Evolutionary conservation across 768 basidiomycete species (phyloP).

Genomic region (Tephrocybe sp.): DNA sequence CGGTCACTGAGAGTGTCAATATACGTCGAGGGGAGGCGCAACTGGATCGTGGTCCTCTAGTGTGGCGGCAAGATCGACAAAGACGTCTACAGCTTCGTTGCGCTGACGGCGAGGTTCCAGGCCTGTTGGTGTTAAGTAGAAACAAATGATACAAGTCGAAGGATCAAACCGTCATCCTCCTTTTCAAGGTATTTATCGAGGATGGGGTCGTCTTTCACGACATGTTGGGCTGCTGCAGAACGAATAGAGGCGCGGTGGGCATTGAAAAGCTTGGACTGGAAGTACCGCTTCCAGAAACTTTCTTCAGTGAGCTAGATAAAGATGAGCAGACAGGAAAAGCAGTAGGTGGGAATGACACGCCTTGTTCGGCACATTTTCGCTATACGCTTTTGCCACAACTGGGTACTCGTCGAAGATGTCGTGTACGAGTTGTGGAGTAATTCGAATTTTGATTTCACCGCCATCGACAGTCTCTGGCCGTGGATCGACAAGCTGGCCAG

Average conservation of each 20-base stretch:
- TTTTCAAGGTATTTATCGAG: conserved; percentile 96
- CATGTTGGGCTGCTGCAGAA: conserved; percentile 79
- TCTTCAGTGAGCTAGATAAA: conserved; percentile 74
- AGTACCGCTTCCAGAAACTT: conserved; percentile 97
- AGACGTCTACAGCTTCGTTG: conserved; percentile 68
- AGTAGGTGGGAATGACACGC: conserved; percentile 37
- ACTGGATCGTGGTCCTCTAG: conserved; percentile 91
- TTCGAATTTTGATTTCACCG: conserved; percentile 85
- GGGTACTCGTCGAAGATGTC: conserved; percentile 99
- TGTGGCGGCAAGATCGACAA: conserved; percentile 87
- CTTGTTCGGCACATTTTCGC: conserved; percentile 78
- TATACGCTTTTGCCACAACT: conserved; percentile 89
- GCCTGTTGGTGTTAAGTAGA: conserved; percentile 39
- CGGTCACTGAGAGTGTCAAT: not conserved
- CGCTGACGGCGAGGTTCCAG: conserved; percentile 75
- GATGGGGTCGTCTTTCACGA: conserved; percentile 88
- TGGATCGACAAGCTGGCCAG: conserved; percentile 85
- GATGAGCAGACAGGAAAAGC: conserved; percentile 1
- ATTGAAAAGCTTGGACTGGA: conserved; percentile 94
- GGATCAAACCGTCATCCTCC: conserved; percentile 85
- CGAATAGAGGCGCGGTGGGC: conserved; percentile 92
- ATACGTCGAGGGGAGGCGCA: conserved; percentile 8
- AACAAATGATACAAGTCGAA: not conserved
- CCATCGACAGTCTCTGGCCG: conserved; percentile 82
- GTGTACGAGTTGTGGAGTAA: conserved; percentile 88